Conservation (phyloP, 371 early-diverging fungal genomes). For the Rhizopus arrhizus region DNA sequence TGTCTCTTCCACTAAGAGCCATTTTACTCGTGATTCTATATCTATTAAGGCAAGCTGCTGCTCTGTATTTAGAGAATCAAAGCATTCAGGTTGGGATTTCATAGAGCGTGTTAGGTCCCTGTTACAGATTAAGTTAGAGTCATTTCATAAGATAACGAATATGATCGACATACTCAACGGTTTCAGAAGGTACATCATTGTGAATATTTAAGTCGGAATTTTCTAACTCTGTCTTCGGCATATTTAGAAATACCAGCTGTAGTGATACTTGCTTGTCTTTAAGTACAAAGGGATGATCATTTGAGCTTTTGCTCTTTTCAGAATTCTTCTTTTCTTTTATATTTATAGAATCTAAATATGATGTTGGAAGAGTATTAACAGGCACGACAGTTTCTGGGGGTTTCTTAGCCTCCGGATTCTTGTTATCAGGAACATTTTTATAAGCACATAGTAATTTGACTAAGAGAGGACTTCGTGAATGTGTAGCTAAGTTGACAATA, state of each 20-base stretch:
- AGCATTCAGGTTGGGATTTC: conserved; percentile 47
- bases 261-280: conserved; percentile 60
- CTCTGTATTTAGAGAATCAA: conserved; percentile 49
- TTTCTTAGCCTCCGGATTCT: neutral
- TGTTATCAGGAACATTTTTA: neutral
- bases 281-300: conserved; percentile 60
- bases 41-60: conserved; percentile 66
- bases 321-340: conserved; percentile 50
- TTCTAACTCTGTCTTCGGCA: conserved; percentile 47
- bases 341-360: conserved; percentile 39
- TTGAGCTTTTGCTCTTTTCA: conserved; percentile 44
- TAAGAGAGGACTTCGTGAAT: conserved; percentile 59
- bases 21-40: conserved; percentile 59
- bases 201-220: conserved; percentile 5
- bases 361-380: conserved; percentile 58
- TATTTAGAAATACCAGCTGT: conserved; percentile 64
- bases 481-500: conserved; percentile 52
- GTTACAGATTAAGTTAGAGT: neutral
- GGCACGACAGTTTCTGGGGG: conserved; percentile 47
- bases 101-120: conserved; percentile 27
- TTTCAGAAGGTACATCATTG: conserved; percentile 6
- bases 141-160: neutral
- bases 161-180: conserved; percentile 1
- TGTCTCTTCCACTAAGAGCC: conserved; percentile 73
- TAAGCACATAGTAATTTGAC: conserved; percentile 66